Conservation (phyloP, 768 basidiomycete genomes). For the Boletus huronensis region DNA sequence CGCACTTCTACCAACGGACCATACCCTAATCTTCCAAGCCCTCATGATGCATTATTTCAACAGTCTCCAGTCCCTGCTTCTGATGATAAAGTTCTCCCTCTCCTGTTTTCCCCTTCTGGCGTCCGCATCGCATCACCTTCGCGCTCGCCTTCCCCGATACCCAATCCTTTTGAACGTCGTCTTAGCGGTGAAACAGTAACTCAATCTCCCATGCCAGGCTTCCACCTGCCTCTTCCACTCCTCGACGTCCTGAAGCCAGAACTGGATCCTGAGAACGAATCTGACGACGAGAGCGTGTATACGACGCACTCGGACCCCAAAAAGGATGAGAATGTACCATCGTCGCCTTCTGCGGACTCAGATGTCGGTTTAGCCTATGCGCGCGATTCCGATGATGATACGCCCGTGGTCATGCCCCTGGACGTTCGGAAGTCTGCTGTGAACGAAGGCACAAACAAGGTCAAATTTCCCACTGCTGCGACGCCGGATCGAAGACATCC, state of each 20-base stretch:
- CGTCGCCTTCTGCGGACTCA: constrained; percentile 29
- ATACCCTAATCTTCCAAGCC: constrained; percentile 19
- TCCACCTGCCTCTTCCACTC: constrained; percentile 45
- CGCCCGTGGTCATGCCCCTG: constrained; percentile 30
- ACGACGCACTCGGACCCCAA: constrained; percentile 29
- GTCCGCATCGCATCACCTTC: constrained; percentile 31
- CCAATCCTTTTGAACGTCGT: constrained; percentile 90
- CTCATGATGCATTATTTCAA: constrained; percentile 12
- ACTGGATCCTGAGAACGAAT: constrained; percentile 23
- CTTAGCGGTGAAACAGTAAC: constrained; percentile 62
- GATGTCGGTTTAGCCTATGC: constrained; percentile 40
- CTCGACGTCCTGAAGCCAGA: constrained; percentile 50
- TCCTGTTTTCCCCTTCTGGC: constrained; percentile 19
- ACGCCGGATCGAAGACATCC: constrained; percentile 16
- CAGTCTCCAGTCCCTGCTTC: constrained; percentile 4
- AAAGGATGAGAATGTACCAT: constrained; percentile 14
- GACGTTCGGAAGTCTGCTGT: constrained; percentile 22
- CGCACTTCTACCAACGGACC: constrained; percentile 13
- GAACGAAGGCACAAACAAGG: constrained; percentile 17
- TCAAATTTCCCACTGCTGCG: constrained; percentile 36
- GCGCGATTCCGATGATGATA: constrained; percentile 32
- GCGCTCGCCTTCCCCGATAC: constrained; percentile 48
- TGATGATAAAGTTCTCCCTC: constrained; percentile 18
- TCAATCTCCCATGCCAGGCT: constrained; percentile 21
- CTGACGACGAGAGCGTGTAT: constrained; percentile 35